phyloP scores from a whole-genome alignment of 345 rosid species.

The Hypericum androsaemum region DNA sequence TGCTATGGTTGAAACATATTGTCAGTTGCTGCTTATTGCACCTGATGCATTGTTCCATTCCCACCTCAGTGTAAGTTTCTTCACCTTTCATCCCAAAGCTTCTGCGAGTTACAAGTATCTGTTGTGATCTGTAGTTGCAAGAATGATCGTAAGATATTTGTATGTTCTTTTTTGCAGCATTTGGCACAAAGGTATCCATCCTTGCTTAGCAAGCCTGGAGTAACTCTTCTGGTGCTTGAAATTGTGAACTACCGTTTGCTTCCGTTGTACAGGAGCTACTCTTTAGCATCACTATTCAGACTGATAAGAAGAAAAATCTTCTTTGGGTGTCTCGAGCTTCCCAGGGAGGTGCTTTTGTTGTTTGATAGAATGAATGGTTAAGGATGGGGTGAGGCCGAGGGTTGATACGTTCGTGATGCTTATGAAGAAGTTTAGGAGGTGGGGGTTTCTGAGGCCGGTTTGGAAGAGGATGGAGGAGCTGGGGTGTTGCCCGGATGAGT shows the following conservation, averaged over 20 bases:
- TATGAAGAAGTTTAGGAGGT: conserved; percentile 88
- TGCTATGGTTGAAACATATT: conserved; percentile 97
- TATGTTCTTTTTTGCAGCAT: conserved; percentile 43
- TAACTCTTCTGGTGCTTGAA: conserved; percentile 84
- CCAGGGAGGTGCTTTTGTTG: conserved; percentile 46
- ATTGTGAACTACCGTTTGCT: conserved; percentile 85
- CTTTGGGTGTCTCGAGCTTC: conserved; percentile 57
- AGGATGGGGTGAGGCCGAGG: conserved; percentile 53
- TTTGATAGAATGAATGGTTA: conserved; percentile 79
- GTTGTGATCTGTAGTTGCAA: neutral
- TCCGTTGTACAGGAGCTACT: conserved; percentile 85
- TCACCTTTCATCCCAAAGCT: conserved; percentile 12
- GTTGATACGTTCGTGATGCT: conserved; percentile 91
- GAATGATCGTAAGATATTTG: conserved; percentile 8
- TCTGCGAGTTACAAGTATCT: neutral
- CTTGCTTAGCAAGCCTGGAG: conserved; percentile 84
- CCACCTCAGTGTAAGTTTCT: conserved; percentile 65
- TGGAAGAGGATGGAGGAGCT: conserved; percentile 76
- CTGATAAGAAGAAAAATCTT: conserved; percentile 1
- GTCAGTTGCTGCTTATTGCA: conserved; percentile 74
- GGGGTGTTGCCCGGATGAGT: conserved; percentile 64
- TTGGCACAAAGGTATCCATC: conserved; percentile 81
- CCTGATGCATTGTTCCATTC: conserved; percentile 89
- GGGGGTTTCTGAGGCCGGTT: conserved; percentile 90
- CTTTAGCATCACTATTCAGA: neutral